phyloP scores from a whole-genome alignment of 352 stramenopile genomes.

The Thraustochytrium sp. region DNA sequence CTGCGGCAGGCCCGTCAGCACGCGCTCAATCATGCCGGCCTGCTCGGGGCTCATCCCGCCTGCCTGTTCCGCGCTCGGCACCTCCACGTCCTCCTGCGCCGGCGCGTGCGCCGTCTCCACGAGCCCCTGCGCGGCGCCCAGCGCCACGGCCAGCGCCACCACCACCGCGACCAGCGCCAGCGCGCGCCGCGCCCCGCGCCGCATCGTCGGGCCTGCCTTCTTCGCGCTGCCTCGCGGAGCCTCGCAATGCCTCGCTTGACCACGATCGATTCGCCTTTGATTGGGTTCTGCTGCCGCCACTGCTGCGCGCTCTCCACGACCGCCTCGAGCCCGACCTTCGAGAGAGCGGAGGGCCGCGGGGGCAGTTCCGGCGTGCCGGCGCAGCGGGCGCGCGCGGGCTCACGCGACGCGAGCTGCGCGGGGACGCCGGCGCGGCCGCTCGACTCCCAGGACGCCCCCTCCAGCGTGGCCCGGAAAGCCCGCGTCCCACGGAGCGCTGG shows the following conservation, averaged over 20 bases:
- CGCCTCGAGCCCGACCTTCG: background rate
- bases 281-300: background rate
- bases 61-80: background rate
- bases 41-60: background rate
- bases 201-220: background rate
- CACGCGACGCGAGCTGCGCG: no score
- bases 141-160: no score
- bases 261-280: no score
- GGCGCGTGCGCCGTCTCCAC: background rate
- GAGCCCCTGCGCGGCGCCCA: background rate
- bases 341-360: no score
- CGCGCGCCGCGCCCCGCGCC: no score
- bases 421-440: no score
- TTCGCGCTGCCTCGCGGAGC: background rate
- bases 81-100: background rate
- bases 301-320: background rate
- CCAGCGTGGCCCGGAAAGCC: no score
- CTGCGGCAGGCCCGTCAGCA: conserved; percentile 16
- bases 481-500: no score
- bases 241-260: no score
- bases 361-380: no score
- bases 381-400: no score
- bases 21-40: background rate
- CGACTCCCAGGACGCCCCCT: no score
- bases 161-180: background rate